These are phyloP conservation scores for Solidago caesia DNA, from an alignment of 129 eudicot genomes.

Conservation along the genomic window DNA sequence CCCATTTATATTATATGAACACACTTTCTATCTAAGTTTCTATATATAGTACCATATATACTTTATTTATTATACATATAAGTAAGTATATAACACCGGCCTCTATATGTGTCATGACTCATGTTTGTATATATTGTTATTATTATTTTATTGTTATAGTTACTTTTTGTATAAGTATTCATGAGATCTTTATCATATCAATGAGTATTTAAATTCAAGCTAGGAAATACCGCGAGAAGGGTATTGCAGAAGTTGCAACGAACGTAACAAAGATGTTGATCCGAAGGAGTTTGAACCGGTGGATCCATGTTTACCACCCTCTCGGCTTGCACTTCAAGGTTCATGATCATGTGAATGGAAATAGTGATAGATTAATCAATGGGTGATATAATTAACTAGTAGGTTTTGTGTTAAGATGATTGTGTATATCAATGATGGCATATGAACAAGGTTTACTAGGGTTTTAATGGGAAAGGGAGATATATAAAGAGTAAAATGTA, in stretches of 20 bases:
- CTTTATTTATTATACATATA: not conserved
- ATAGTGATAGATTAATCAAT: not conserved
- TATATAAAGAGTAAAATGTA: conserved; percentile 31
- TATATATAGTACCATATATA: not conserved
- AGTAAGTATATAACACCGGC: no score
- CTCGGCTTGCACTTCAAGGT: conserved; percentile 45
- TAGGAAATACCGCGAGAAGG: conserved; percentile 77
- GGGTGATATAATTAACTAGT: not conserved
- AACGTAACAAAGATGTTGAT: conserved; percentile 90
- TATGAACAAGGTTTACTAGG: conserved; percentile 28
- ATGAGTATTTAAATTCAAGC: not conserved
- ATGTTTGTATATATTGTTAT: not conserved
- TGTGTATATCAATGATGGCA: conserved; percentile 19
- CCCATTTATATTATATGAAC: not conserved
- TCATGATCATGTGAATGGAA: conserved; percentile 21
- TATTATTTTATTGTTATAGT: not conserved
- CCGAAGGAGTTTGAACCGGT: conserved; percentile 37
- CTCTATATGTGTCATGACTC: no score
- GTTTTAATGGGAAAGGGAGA: conserved; percentile 32
- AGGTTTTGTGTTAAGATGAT: conserved; percentile 27
- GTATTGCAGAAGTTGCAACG: conserved; percentile 94
- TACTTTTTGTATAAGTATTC: not conserved
- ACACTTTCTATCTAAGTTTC: not conserved
- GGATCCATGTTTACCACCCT: conserved; percentile 49
- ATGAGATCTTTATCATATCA: not conserved